phyloP scores from a whole-genome alignment of 164 flowering plant genomes.

The Kalanchoe fedtschenkoi region DNA sequence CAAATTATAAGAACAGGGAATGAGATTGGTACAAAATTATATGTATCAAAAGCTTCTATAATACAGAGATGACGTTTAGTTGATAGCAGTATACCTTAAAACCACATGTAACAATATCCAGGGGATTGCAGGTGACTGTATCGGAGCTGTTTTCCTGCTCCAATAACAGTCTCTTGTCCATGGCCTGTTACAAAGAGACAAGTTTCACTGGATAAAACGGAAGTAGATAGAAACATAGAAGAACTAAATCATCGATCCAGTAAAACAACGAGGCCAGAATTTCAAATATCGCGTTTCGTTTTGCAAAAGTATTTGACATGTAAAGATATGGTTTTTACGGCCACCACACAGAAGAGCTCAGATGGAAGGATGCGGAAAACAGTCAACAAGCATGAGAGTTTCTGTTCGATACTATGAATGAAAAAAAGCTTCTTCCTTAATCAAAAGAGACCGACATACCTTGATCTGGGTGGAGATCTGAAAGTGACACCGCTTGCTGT shows the following conservation, averaged over 20 bases:
- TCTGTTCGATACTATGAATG: no score
- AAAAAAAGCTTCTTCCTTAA: no score
- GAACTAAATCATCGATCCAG: no score
- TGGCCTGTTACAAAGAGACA: not conserved
- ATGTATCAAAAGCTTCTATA: not conserved
- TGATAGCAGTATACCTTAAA: not conserved
- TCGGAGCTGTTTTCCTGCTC: not conserved
- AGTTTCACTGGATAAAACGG: not conserved
- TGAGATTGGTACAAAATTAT: not conserved
- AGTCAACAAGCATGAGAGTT: no score
- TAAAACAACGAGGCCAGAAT: not conserved
- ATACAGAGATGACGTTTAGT: not conserved
- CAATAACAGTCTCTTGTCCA: not conserved
- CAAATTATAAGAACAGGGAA: conserved; percentile 4
- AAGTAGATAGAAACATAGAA: no score
- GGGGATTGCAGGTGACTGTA: not conserved
- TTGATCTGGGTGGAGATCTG: not conserved
- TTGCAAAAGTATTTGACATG: no score
- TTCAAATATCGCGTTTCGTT: no score
- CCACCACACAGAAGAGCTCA: no score
- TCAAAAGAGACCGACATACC: no score
- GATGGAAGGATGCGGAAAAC: no score
- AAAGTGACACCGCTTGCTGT: no score
- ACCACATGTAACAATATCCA: not conserved
- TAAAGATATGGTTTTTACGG: no score